phyloP scores from a whole-genome alignment of 73 alveolate genomes.

The Paramecium bursaria region DNA sequence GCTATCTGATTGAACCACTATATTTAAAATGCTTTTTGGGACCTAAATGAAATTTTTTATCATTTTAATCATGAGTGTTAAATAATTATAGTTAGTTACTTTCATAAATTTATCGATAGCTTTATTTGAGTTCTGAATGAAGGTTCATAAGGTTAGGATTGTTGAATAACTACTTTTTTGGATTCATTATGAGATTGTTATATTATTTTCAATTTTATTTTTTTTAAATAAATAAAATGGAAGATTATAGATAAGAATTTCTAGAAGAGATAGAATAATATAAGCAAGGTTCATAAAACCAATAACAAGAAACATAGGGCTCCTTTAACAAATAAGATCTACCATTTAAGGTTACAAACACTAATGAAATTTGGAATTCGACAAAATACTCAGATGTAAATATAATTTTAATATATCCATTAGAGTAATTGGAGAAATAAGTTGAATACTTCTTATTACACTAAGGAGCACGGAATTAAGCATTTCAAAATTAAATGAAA shows the following conservation, averaged over 20 bases:
- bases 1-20: no score
- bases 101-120: no score
- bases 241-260: conserved; percentile 31
- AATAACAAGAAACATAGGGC: neutral
- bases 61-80: no score
- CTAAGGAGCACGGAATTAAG: conserved; percentile 57
- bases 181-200: no score
- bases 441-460: conserved; percentile 60
- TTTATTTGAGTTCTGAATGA: no score
- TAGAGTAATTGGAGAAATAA: conserved; percentile 70
- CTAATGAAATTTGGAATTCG: conserved; percentile 69
- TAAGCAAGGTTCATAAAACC: conserved; percentile 1
- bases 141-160: no score
- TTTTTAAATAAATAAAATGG: no score
- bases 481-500: conserved; percentile 46
- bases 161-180: no score
- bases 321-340: neutral
- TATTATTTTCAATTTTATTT: no score
- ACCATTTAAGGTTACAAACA: conserved; percentile 59
- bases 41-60: no score
- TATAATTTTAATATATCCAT: neutral
- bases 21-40: no score
- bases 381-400: conserved; percentile 69
- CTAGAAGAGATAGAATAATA: conserved; percentile 45
- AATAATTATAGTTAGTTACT: no score